Conservation (phyloP, 257 asterid species). For the Plectranthus barbatus region DNA sequence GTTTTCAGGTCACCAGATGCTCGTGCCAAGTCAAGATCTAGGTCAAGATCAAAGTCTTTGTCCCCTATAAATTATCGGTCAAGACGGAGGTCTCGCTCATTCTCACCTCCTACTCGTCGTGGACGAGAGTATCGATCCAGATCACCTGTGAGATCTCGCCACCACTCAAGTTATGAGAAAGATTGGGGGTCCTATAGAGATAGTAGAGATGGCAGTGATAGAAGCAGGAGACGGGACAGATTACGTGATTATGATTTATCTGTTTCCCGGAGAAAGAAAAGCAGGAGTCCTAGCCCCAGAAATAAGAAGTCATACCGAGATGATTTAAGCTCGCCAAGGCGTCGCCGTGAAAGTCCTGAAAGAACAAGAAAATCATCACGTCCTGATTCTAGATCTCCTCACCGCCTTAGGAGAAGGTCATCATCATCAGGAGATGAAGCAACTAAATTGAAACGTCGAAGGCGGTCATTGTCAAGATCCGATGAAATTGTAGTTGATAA, state of each 20-base stretch:
- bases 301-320: slow-evolving; percentile 49
- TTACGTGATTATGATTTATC: slow-evolving; percentile 44
- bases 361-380: slow-evolving; percentile 50
- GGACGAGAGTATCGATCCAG: slow-evolving; percentile 67
- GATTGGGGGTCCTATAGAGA: slow-evolving; percentile 67
- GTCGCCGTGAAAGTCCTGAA: slow-evolving; percentile 44
- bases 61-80: slow-evolving; percentile 64
- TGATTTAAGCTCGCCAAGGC: slow-evolving; percentile 56
- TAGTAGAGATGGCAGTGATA: slow-evolving; percentile 50
- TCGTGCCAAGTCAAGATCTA: slow-evolving; percentile 56
- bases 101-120: slow-evolving; percentile 67
- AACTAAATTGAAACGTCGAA: slow-evolving; percentile 50
- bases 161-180: slow-evolving; percentile 58
- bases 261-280: slow-evolving; percentile 62
- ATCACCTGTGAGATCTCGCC: slow-evolving; percentile 76
- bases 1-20: slow-evolving; percentile 66
- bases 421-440: slow-evolving; percentile 54
- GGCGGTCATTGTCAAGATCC: slow-evolving; percentile 69
- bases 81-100: slow-evolving; percentile 69
- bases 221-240: slow-evolving; percentile 52
- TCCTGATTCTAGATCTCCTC: slow-evolving; percentile 62
- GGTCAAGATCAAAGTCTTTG: slow-evolving; percentile 67
- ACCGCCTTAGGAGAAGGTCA: slow-evolving; percentile 46
- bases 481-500: slow-evolving; percentile 51
- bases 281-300: slow-evolving; percentile 71